Conservation (phyloP, 73 alveolate genomes). For the Effrenium voratum region DNA sequence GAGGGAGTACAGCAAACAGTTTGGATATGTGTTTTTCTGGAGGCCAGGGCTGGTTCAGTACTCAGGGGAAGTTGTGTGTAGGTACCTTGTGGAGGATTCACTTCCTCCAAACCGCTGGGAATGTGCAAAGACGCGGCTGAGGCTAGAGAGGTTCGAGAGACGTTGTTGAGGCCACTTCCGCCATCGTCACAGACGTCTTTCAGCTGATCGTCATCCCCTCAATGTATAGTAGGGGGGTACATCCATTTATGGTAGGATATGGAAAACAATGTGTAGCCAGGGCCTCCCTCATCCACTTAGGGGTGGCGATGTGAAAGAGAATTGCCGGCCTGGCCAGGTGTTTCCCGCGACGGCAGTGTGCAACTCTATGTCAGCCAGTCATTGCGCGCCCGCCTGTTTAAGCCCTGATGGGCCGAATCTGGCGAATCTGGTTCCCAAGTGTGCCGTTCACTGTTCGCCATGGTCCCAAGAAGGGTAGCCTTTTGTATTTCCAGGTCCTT, state of each 20-base stretch:
- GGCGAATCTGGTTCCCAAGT: too few species aligned
- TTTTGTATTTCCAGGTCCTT: too few species aligned
- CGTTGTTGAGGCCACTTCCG: background rate
- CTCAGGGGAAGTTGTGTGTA: too few species aligned
- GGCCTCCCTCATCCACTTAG: background rate
- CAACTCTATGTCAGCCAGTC: conserved; percentile 68
- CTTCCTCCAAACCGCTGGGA: background rate
- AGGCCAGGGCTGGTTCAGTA: too few species aligned
- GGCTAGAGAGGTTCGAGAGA: conserved; percentile 62
- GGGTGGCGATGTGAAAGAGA: background rate
- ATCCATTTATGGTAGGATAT: too few species aligned
- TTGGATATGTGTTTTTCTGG: too few species aligned
- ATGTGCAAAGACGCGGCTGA: background rate
- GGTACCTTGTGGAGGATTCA: too few species aligned
- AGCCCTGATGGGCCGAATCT: background rate
- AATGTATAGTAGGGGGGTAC: too few species aligned
- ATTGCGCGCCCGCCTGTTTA: conserved; percentile 34
- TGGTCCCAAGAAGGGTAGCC: too few species aligned
- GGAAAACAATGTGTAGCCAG: too few species aligned
- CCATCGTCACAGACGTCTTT: background rate
- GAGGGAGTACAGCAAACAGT: too few species aligned
- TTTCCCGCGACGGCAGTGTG: conserved; percentile 62
- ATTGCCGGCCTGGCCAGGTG: background rate
- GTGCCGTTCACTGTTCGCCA: too few species aligned
- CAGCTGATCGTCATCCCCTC: background rate